Conservation (phyloP, 2,329 filamentous ascomycete species). For the Ascochyta pisi region DNA sequence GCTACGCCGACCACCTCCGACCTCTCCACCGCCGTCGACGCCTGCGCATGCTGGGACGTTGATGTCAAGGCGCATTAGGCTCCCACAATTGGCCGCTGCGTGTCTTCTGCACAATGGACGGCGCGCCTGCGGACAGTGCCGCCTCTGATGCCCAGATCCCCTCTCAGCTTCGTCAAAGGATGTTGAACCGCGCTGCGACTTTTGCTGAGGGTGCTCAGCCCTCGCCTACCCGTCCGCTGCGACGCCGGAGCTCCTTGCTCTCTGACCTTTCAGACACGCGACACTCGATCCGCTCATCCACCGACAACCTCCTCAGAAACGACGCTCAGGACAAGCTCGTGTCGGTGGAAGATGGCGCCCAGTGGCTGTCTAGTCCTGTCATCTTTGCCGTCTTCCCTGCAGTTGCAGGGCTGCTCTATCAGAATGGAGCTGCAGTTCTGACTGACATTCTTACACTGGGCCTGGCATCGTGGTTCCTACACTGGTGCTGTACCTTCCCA, state of each 20-base stretch:
- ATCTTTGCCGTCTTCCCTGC: conserved; percentile 85
- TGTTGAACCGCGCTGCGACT: conserved; percentile 46
- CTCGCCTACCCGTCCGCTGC: conserved; percentile 35
- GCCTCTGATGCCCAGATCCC: conserved; percentile 34
- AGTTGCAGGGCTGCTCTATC: conserved; percentile 82
- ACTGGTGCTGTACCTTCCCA: conserved; percentile 89
- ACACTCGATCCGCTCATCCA: conserved; percentile 68
- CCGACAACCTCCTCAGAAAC: conserved; percentile 66
- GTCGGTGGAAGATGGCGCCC: conserved; percentile 63
- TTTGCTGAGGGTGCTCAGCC: conserved; percentile 41
- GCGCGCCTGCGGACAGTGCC: conserved; percentile 21
- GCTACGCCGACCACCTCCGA: conserved; percentile 11
- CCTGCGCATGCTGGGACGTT: conserved; percentile 9
- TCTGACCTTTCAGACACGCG: conserved; percentile 79
- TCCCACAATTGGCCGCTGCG: conserved; percentile 4
- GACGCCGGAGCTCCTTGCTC: conserved; percentile 77
- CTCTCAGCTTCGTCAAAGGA: conserved; percentile 42
- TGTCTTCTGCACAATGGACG: conserved; percentile 34
- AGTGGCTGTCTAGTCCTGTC: conserved; percentile 82
- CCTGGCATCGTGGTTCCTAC: conserved; percentile 83
- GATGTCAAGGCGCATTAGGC: conserved; percentile 18
- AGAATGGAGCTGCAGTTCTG: conserved; percentile 81
- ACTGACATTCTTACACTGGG: conserved; percentile 84
- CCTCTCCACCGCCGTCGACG: neutral
- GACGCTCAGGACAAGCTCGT: conserved; percentile 37